Base-by-base conservation (phyloP, 2,329 filamentous ascomycete species). In the Monosporascus sp. region DNA sequence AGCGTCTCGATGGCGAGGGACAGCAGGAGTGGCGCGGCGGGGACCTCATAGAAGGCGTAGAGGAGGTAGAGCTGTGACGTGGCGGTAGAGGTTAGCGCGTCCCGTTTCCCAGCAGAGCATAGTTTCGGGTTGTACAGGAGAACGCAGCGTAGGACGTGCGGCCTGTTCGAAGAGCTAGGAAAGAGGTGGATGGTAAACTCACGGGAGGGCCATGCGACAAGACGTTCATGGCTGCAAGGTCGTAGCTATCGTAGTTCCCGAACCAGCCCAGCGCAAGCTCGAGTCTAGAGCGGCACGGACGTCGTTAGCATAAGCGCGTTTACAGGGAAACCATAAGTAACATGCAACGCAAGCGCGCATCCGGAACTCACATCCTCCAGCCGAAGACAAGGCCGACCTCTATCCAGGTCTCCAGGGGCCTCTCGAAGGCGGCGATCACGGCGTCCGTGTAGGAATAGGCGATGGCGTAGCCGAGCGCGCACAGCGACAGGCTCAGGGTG, bases 181-280 rank as follows among this genome's bases (percentile, higher is more conserved):
- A 5, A 35, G 31, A 11, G 9, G 11, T 31, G 31, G 31, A 14
- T 11, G 49, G 60, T 43, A 47, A 25, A 72, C 80, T 72, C 68
- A 86, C 82, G 62, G 83, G 82, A 44, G 92, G 93, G 20, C 87
- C 81, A 70, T 90, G 85, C 52, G 87, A 86, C 43, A 97, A 75
- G 56, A 90, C 68, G 54, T 82, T 81, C 65, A 90, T 74, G 47
- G 82, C 78, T 11, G 80, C 81, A 49, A 88, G 75, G 68, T 90
- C 87, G 67, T 83, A 78, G 72, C 87, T 84, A 69, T 95, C 90
- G 67, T 88, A 89, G 57, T 85, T 78, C 44, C 84, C 76, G 62
- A 81, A 81, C 90, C 90, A 96, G 47, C 82, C 86, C 47, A 92
- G 65, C 24, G 77, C 82, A 50, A 96, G 76, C 67, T 91, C 86